phyloP scores from a whole-genome alignment of 139 green algal species.

The Diplosphaera chodatii region DNA sequence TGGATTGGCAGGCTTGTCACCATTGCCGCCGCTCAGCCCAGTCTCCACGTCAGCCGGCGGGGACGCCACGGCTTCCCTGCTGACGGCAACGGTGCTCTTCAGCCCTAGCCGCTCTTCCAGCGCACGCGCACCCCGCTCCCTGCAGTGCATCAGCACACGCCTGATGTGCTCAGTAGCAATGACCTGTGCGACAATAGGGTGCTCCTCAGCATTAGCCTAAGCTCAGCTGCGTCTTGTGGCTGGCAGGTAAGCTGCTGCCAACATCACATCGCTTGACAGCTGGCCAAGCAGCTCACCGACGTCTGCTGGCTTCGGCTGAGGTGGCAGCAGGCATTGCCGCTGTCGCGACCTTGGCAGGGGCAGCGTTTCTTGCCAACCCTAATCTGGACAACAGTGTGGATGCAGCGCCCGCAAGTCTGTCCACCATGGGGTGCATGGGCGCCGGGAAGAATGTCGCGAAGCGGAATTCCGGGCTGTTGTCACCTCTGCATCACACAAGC shows the following conservation, averaged over 20 bases:
- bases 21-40: no score
- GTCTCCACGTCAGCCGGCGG: background rate
- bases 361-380: background rate
- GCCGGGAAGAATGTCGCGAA: conserved; percentile 83
- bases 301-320: background rate
- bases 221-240: background rate
- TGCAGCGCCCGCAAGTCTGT: conserved; percentile 34
- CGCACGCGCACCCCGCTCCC: conserved; percentile 69
- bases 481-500: conserved; percentile 61
- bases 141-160: conserved; percentile 27
- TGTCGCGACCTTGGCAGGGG: no score
- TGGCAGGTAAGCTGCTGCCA: no score
- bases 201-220: no score
- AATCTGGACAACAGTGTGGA: conserved; percentile 40
- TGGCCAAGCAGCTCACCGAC: background rate
- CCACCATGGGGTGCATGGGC: conserved; percentile 38
- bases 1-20: no score
- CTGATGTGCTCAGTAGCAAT: no score
- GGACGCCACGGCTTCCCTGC: background rate
- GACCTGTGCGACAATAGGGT: no score
- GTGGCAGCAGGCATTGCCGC: background rate
- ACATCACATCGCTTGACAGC: no score
- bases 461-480: conserved; percentile 78
- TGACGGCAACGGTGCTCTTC: conserved; percentile 5
- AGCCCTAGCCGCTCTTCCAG: conserved; percentile 63